Conservation (phyloP, 805 yeast genomes). For the Saitoella complicata region DNA sequence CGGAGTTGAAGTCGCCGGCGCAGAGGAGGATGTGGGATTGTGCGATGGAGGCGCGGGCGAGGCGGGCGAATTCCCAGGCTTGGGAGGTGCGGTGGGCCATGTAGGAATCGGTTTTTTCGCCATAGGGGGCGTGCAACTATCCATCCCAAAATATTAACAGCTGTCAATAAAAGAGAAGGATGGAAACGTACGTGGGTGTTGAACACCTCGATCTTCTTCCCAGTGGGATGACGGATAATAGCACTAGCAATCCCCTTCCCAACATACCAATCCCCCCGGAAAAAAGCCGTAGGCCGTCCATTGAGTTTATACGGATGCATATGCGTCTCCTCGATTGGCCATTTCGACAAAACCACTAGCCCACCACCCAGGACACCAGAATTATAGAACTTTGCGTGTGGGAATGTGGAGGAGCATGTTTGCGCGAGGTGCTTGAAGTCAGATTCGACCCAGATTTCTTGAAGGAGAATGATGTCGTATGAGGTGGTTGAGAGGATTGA, state of each 20-base stretch:
- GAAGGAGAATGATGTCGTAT: conserved; percentile 82
- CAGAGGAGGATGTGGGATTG: conserved; percentile 77
- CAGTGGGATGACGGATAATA: conserved; percentile 34
- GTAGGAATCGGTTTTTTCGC: conserved; percentile 79
- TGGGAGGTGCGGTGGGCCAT: conserved; percentile 82
- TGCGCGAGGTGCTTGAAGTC: conserved; percentile 58
- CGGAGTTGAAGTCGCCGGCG: conserved; percentile 85
- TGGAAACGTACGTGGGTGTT: conserved; percentile 44
- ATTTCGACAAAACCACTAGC: conserved; percentile 61
- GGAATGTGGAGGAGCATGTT: conserved; percentile 33
- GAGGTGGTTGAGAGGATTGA: conserved; percentile 35
- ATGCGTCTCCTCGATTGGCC: conserved; percentile 68
- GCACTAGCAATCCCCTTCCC: conserved; percentile 81
- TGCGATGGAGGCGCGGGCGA: conserved; percentile 41
- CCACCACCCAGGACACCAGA: conserved; percentile 81
- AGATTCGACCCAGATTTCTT: conserved; percentile 78
- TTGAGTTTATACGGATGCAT: conserved; percentile 77
- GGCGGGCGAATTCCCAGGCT: conserved; percentile 82
- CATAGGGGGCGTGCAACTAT: conserved; percentile 86
- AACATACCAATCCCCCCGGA: conserved; percentile 93
- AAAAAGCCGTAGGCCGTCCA: conserved; percentile 86
- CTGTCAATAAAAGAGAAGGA: neutral
- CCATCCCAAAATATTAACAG: neutral
- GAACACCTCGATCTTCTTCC: conserved; percentile 48
- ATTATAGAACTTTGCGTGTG: conserved; percentile 52